Percentiles rank a stretch among this genome's conserved stretches.
Evolutionary conservation across 1,139 yeast species (phyloP).

Genomic region (Candida sp.): DNA sequence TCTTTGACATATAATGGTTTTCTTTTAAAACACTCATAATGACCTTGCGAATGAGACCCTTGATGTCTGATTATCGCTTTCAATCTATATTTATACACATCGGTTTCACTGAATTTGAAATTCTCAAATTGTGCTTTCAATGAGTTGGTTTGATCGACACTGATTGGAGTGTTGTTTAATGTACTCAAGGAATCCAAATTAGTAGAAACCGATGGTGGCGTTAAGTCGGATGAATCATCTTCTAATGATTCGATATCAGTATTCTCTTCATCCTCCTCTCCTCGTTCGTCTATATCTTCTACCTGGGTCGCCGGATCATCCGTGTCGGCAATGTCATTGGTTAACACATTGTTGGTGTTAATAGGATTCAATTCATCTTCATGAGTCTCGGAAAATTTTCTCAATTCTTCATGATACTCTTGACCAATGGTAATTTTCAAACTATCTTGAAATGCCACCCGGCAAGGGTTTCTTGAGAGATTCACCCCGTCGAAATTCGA

Average conservation of each 20-base stretch:
- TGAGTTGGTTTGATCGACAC: conserved; percentile 36
- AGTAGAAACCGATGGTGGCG: conserved; percentile 9
- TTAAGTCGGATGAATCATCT: conserved; percentile 9
- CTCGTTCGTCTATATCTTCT: conserved; percentile 39
- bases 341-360: conserved; percentile 27
- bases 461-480: conserved; percentile 73
- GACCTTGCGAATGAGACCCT: conserved; percentile 90
- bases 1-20: conserved; percentile 63
- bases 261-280: conserved; percentile 18
- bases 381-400: conserved; percentile 26
- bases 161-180: conserved; percentile 34
- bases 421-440: conserved; percentile 51
- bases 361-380: conserved; percentile 8
- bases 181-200: conserved; percentile 9
- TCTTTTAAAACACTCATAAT: conserved; percentile 75
- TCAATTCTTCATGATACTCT: conserved; percentile 35
- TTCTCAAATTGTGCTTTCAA: conserved; percentile 35
- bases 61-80: conserved; percentile 78
- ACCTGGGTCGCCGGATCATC: conserved; percentile 43
- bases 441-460: conserved; percentile 60
- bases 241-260: conserved; percentile 17
- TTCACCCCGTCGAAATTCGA: conserved; percentile 73
- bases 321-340: conserved; percentile 43
- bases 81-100: conserved; percentile 52
- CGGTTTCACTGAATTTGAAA: conserved; percentile 44